phyloP scores from a whole-genome alignment of 495 filamentous ascomycete genomes.

The Aspergillus panamensis region DNA sequence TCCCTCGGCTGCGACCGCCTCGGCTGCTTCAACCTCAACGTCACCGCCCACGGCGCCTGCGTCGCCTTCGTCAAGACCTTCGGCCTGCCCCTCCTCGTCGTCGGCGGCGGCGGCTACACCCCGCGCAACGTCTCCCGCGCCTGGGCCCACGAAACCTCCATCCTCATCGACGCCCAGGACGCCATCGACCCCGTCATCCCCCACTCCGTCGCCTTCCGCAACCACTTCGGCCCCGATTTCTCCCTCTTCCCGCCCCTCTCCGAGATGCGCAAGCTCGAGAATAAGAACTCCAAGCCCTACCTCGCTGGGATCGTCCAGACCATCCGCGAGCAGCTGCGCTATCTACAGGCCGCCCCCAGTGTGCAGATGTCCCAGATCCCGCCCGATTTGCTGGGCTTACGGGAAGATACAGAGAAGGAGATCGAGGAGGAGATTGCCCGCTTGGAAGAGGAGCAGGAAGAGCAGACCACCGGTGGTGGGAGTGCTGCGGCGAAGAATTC shows the following conservation, averaged over 20 bases:
- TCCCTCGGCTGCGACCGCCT: constrained; percentile 90
- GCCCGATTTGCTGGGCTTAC: constrained; percentile 66
- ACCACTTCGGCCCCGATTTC: constrained; percentile 75
- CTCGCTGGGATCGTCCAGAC: constrained; percentile 69
- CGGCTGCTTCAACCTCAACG: constrained; percentile 94
- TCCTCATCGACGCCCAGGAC: constrained; percentile 73
- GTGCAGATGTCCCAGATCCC: constrained; percentile 82
- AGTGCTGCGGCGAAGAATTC: constrained; percentile 17
- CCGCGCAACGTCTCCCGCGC: constrained; percentile 92
- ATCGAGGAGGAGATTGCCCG: constrained; percentile 67
- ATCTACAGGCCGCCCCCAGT: constrained; percentile 78
- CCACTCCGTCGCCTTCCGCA: constrained; percentile 66
- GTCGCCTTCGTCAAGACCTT: constrained; percentile 80
- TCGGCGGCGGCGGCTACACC: constrained; percentile 97
- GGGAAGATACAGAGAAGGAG: constrained; percentile 76
- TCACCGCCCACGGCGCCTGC: constrained; percentile 87
- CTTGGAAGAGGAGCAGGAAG: constrained; percentile 51
- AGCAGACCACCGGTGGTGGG: constrained; percentile 34
- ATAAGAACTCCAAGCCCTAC: constrained; percentile 74
- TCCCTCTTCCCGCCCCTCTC: constrained; percentile 74
- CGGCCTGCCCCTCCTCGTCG: constrained; percentile 74
- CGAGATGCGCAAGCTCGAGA: constrained; percentile 64
- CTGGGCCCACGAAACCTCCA: constrained; percentile 93
- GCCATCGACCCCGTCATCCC: constrained; percentile 71
- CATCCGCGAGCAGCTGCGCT: constrained; percentile 81